phyloP scores from a whole-genome alignment of 2,329 filamentous ascomycete genomes.

The Fusarium longipes region DNA sequence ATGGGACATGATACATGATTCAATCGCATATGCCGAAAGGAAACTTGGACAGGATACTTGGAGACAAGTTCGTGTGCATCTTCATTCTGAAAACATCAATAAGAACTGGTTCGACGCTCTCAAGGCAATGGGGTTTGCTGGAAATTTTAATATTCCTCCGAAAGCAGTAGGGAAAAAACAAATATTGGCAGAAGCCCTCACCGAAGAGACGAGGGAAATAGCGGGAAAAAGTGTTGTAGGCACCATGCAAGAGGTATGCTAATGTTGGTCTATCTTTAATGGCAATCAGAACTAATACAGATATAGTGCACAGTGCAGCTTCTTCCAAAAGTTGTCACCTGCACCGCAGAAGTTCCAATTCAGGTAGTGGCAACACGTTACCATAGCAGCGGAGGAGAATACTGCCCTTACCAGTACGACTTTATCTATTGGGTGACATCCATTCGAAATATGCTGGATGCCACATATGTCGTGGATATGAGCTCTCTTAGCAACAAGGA shows the following conservation, averaged over 20 bases:
- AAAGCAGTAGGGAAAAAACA: fast-evolving
- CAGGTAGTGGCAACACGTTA: background rate
- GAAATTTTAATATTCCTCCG: background rate
- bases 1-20: background rate
- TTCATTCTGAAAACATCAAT: background rate
- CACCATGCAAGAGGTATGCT: background rate
- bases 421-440: background rate
- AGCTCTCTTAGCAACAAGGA: fast-evolving
- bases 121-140: background rate
- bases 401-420: fast-evolving
- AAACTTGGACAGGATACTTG: background rate
- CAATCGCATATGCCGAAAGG: background rate
- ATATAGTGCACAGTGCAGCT: background rate
- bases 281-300: background rate
- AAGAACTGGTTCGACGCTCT: background rate
- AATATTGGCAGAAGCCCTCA: fast-evolving
- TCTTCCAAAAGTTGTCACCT: background rate
- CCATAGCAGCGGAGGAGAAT: fast-evolving
- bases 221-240: background rate
- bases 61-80: background rate
- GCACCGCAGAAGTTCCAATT: background rate
- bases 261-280: fast-evolving
- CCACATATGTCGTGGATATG: background rate
- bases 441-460: background rate
- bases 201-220: background rate